These are phyloP conservation scores for Fusarium sp. DNA, from an alignment of 2,329 filamentous ascomycete genomes.

Conservation along the genomic window DNA sequence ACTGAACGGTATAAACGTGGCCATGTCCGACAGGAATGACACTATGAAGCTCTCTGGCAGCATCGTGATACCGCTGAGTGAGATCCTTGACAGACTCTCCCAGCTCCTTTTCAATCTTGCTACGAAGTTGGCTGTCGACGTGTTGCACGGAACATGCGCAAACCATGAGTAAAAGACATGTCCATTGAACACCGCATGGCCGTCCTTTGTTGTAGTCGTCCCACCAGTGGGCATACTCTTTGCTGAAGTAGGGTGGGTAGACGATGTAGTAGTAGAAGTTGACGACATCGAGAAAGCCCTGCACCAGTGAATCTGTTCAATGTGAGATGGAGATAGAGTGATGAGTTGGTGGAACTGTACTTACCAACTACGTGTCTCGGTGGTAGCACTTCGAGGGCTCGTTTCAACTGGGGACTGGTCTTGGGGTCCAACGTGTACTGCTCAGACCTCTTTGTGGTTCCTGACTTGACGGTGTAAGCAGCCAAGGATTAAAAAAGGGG, in stretches of 20 bases:
- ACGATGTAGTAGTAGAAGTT: slow-evolving; percentile 32
- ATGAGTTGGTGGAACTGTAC: background rate
- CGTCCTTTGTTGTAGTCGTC: slow-evolving; percentile 23
- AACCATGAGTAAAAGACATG: slow-evolving; percentile 23
- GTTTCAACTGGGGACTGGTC: slow-evolving; percentile 9
- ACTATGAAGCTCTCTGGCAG: slow-evolving; percentile 25
- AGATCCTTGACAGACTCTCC: slow-evolving; percentile 13
- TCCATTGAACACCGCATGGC: slow-evolving; percentile 23
- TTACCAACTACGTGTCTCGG: slow-evolving; percentile 23
- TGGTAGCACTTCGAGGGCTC: slow-evolving; percentile 12
- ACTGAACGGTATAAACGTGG: slow-evolving; percentile 18
- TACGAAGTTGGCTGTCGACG: slow-evolving; percentile 10
- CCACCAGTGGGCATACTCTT: slow-evolving; percentile 26
- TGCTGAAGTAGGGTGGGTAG: slow-evolving; percentile 26
- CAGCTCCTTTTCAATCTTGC: slow-evolving; percentile 11
- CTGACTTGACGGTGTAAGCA: slow-evolving; percentile 1
- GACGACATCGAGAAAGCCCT: slow-evolving; percentile 24
- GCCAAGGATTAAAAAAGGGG: too few species aligned
- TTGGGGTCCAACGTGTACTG: slow-evolving; percentile 21
- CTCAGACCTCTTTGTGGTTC: slow-evolving; percentile 16
- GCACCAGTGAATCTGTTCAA: slow-evolving; percentile 9
- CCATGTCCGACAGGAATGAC: slow-evolving; percentile 22
- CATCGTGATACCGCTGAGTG: slow-evolving; percentile 20
- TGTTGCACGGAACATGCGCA: slow-evolving; percentile 28
- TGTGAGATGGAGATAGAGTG: background rate